A percentile compares a stretch with the other conserved stretches of the same genome.
These are phyloP conservation scores for Pholiota microspora DNA, from an alignment of 768 basidiomycete species.

Conservation along the genomic window DNA sequence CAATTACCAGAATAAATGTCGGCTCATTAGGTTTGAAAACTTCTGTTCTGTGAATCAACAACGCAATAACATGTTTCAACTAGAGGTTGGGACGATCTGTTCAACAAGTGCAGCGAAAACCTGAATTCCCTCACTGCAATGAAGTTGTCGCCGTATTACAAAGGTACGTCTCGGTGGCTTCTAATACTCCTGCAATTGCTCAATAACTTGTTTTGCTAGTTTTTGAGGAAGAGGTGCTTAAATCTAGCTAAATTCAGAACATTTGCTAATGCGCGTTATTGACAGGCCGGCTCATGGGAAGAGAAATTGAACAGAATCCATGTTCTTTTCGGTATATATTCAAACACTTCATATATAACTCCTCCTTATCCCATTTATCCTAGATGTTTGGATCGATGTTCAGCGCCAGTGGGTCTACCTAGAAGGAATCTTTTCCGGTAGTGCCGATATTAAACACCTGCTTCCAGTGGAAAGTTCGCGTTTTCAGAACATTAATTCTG, in stretches of 20 bases:
- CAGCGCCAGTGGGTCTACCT: slow-evolving; percentile 99
- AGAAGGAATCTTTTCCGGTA: slow-evolving; percentile 99
- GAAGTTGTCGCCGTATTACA: slow-evolving; percentile 98
- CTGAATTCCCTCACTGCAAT: slow-evolving; percentile 94
- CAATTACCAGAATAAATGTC: slow-evolving; percentile 98
- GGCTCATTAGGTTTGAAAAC: slow-evolving; percentile 71
- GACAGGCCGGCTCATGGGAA: slow-evolving; percentile 86
- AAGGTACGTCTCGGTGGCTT: slow-evolving; percentile 49
- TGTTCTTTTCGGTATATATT: slow-evolving; percentile 80
- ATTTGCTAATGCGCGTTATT: slow-evolving; percentile 1
- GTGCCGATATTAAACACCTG: slow-evolving; percentile 98
- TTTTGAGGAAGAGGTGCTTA: slow-evolving; percentile 91
- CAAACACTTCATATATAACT: background rate
- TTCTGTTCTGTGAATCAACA: background rate
- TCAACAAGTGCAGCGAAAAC: slow-evolving; percentile 97
- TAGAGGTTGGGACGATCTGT: slow-evolving; percentile 96
- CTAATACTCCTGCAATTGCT: background rate
- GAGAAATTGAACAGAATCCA: slow-evolving; percentile 96
- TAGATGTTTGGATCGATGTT: slow-evolving; percentile 99
- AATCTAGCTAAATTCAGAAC: too few relatives aligned
- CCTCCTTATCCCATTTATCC: background rate
- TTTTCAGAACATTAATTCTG: slow-evolving; percentile 97
- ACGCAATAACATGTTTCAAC: slow-evolving; percentile 9
- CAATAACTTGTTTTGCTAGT: slow-evolving; percentile 39
- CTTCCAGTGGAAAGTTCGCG: slow-evolving; percentile 97